phyloP scores from a whole-genome alignment of 768 basidiomycete species.

The Punctularia strigosozonata region DNA sequence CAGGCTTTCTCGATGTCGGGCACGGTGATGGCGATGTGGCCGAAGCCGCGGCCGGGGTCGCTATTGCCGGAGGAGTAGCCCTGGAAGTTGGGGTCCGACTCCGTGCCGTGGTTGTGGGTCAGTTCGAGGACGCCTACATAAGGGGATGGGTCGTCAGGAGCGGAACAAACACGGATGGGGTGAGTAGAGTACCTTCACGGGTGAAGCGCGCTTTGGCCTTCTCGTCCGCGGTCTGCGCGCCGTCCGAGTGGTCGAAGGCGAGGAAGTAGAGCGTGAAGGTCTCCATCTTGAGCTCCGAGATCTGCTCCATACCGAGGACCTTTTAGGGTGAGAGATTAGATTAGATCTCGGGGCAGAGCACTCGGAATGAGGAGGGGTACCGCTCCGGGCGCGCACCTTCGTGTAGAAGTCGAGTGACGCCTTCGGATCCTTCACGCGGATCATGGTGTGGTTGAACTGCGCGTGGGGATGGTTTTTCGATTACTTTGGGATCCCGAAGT shows the following conservation, averaged over 20 bases:
- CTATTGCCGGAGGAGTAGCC: slow-evolving; percentile 83
- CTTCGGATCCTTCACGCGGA: slow-evolving; percentile 82
- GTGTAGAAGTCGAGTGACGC: slow-evolving; percentile 72
- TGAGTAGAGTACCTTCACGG: slow-evolving; percentile 47
- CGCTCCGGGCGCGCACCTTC: slow-evolving; percentile 30
- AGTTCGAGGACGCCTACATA: slow-evolving; percentile 67
- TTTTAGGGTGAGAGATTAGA: slow-evolving; percentile 1
- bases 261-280: slow-evolving; percentile 82
- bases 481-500: no score
- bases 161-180: not conserved
- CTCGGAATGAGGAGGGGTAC: not conserved
- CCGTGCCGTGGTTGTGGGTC: slow-evolving; percentile 87
- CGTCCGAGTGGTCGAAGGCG: slow-evolving; percentile 56
- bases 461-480: no score
- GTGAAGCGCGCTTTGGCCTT: slow-evolving; percentile 34
- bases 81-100: slow-evolving; percentile 61
- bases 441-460: slow-evolving; percentile 81
- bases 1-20: slow-evolving; percentile 78
- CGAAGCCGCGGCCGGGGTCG: slow-evolving; percentile 72
- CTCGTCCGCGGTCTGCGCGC: slow-evolving; percentile 37
- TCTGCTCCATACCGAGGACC: slow-evolving; percentile 3
- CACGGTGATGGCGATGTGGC: slow-evolving; percentile 82
- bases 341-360: not conserved
- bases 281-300: slow-evolving; percentile 37
- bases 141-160: not conserved